Evolutionary conservation across 1,139 yeast species (phyloP), one percentile per base, ranked within the genome.

Genomic region (Scheffersomyces illinoinensis): DNA sequence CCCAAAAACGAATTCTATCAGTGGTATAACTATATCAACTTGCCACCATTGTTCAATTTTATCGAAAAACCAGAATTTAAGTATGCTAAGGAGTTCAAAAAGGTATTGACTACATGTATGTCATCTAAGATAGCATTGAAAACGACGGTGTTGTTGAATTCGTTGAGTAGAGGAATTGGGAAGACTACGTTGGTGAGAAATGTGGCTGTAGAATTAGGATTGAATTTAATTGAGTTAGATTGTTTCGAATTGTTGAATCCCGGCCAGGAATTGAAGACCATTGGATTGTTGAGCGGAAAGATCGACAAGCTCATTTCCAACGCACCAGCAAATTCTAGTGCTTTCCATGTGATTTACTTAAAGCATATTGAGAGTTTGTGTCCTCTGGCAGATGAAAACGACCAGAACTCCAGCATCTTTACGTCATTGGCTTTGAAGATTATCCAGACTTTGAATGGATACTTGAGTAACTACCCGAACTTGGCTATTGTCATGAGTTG

Each of bases 91-190:
- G 84, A 82, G 58, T 71, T 93, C 58, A 71, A 77, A 50, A 82
- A 86, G 64, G 78, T 90, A 60, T 64, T 86, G 17, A 66, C 75
- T 56, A 82, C 90, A 51, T 74, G 85, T 54, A 61, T 76, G 58
- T 74, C 61, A 71, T 76, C 72, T 56, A 70, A 70, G 70, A 67
- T 76, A 14, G 71, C 79, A 6, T 70, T 91, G 52, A 83, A 81
- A 56, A 89, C 96, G 0, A 82, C 92, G 0, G 77, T 93, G 0
- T 71, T 93, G 47, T 71, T 95, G 43, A 85, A 84, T 56, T 91
- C 97, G 1, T 77, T 87, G 68, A 84, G 87, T 47, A 78, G 96
- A 57, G 93, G 91, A 5, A 85, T 91, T 8, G 99, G 99, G 0
- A 95, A 95, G 68, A 72, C 89, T 0, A 85, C 89, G 0, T 70